Conservation (phyloP, 306 rosid species). For the Macrotyloma uniflorum region DNA sequence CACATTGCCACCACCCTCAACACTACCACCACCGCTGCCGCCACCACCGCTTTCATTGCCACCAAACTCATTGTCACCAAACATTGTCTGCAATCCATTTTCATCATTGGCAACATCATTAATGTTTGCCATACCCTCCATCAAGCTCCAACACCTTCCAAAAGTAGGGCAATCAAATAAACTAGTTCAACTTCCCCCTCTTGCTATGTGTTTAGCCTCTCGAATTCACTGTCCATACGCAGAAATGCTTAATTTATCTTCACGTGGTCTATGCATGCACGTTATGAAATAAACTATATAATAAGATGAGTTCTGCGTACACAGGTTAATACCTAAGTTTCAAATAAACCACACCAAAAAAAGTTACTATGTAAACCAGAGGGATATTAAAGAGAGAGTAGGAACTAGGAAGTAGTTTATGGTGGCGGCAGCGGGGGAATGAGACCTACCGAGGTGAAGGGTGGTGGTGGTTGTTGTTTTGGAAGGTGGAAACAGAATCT, state of each 20-base stretch:
- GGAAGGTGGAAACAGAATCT: background rate
- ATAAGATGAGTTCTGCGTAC: background rate
- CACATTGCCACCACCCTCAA: conserved; percentile 2
- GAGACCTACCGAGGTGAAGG: background rate
- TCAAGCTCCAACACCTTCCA: background rate
- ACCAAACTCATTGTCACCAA: background rate
- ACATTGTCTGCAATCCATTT: conserved; percentile 21
- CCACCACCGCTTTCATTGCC: background rate
- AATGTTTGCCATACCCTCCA: conserved; percentile 32
- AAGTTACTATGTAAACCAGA: background rate
- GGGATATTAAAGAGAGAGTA: background rate
- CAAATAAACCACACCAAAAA: background rate
- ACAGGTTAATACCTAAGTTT: background rate
- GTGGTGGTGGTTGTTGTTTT: conserved; percentile 7
- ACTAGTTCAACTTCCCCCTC: background rate
- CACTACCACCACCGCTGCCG: background rate
- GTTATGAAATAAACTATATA: background rate
- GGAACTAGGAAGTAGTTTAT: background rate
- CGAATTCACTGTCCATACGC: background rate
- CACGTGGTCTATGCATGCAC: background rate
- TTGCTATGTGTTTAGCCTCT: background rate
- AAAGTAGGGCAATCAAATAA: background rate
- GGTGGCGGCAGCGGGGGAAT: background rate
- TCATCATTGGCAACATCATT: conserved; percentile 33
- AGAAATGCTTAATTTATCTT: background rate